Evolutionary conservation across 306 rosid genomes (phyloP).

Genomic region (Boehmeria nivea): DNA sequence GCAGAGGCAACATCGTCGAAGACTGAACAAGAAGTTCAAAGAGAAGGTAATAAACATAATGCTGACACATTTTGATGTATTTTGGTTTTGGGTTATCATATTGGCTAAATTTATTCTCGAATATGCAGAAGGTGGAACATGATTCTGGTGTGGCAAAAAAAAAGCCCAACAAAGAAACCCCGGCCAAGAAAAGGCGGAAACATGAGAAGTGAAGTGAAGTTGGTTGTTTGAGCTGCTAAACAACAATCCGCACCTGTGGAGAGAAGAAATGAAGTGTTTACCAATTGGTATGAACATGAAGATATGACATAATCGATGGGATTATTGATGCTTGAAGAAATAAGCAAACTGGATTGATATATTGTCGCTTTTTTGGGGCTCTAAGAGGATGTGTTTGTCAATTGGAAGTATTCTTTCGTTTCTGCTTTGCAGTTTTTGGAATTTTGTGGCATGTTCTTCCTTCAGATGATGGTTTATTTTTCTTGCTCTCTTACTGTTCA

Average conservation of each 20-base stretch:
- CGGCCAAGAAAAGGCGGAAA: slow-evolving; percentile 45
- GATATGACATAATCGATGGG: background rate
- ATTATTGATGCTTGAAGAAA: background rate
- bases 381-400: no score
- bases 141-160: slow-evolving; percentile 17
- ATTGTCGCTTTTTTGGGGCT: no score
- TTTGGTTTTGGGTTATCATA: background rate
- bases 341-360: no score
- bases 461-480: background rate
- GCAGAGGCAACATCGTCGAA: slow-evolving; percentile 20
- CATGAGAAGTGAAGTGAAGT: slow-evolving; percentile 19
- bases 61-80: background rate
- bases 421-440: background rate
- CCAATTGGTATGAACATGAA: slow-evolving; percentile 1
- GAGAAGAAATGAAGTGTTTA: no score
- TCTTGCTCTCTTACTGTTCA: slow-evolving; percentile 4
- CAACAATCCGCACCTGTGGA: no score
- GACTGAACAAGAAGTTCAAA: slow-evolving; percentile 30
- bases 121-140: slow-evolving; percentile 42
- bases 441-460: background rate
- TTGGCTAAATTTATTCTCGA: slow-evolving; percentile 11
- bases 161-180: slow-evolving; percentile 17
- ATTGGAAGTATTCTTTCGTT: background rate
- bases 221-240: no score
- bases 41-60: slow-evolving; percentile 43